These are phyloP conservation scores for Aleurites moluccanus DNA, from an alignment of 441 rosid genomes.

Conservation along the genomic window DNA sequence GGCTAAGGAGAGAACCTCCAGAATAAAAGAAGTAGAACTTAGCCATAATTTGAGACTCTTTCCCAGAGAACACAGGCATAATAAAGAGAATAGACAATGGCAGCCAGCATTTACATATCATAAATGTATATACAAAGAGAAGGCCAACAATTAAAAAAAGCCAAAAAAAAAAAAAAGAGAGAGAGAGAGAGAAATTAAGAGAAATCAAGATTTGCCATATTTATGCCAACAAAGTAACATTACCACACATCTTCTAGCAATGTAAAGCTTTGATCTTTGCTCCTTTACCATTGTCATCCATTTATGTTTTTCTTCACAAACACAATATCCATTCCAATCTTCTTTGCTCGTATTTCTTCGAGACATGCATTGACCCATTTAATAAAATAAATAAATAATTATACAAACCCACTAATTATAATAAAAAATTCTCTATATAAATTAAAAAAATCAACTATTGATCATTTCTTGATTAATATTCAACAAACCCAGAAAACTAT, in stretches of 20 bases:
- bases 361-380: constrained; percentile 51
- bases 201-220: constrained; percentile 46
- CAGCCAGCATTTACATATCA: too few relatives aligned
- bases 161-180: too few relatives aligned
- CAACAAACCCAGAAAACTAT: too few relatives aligned
- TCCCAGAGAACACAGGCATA: not conserved
- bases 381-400: too few relatives aligned
- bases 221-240: constrained; percentile 66
- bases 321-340: constrained; percentile 9
- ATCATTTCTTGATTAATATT: too few relatives aligned
- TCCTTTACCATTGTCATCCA: constrained; percentile 45
- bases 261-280: constrained; percentile 49
- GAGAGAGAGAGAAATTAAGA: too few relatives aligned
- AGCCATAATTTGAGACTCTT: not conserved
- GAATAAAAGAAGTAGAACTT: not conserved
- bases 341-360: constrained; percentile 14
- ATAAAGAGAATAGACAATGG: too few relatives aligned
- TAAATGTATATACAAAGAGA: not conserved
- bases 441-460: too few relatives aligned
- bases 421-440: not conserved
- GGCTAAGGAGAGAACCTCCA: too few relatives aligned
- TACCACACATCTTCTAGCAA: constrained; percentile 46
- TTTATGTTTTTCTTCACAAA: constrained; percentile 23
- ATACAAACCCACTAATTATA: too few relatives aligned
- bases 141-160: too few relatives aligned